Evolutionary conservation across 768 basidiomycete species (phyloP), one percentile per base, ranked within the genome.

Genomic region (Trametes coccinea): DNA sequence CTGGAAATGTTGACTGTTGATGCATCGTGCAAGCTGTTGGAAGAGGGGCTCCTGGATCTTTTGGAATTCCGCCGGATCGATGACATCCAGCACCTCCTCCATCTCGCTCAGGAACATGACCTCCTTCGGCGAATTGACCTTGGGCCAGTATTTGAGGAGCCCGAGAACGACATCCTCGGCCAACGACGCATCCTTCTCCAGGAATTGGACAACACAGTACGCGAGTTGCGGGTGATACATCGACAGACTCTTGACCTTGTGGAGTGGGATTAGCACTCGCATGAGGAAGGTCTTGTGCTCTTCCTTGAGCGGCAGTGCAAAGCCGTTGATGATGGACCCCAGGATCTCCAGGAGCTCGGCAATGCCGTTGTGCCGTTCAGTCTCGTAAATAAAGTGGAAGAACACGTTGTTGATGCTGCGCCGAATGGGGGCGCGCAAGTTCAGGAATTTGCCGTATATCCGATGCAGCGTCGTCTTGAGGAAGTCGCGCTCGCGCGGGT

Each of bases 41-140:
- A 99, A 99, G 45, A 98, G 78, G 9, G 91, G 85, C 17, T 92
- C 79, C 75, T 97, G 92, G 62, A 98, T 92, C 82, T 98, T 98
- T 74, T 88, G 88, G 78, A 99, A 99, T 76, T 98, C 95, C 56
- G 84, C 83, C 2, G 94, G 94, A 70, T 98, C 95, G 66, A 97
- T 98, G 61, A 99, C 97, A 75, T 99, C 97, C 64, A 99, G 77
- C 4, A 99, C 92, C 79, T 99, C 97, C 76, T 99, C 97, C 55
- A 99, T 93, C 78, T 99, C 97, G 76, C 98, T 98, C 60, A 99
- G 80, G 79, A 92, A 99, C 97, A 99, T 99, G 75, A 98, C 97
- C 72, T 99, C 97, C 79, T 99, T 99, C 14, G 95, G 95, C 37
- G 92, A 94, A 75, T 99, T 98, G 69, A 99, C 97, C 76, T 98